Evolutionary conservation across 106 monocot genomes (phyloP).

Genomic region (Cymbidium sinense): DNA sequence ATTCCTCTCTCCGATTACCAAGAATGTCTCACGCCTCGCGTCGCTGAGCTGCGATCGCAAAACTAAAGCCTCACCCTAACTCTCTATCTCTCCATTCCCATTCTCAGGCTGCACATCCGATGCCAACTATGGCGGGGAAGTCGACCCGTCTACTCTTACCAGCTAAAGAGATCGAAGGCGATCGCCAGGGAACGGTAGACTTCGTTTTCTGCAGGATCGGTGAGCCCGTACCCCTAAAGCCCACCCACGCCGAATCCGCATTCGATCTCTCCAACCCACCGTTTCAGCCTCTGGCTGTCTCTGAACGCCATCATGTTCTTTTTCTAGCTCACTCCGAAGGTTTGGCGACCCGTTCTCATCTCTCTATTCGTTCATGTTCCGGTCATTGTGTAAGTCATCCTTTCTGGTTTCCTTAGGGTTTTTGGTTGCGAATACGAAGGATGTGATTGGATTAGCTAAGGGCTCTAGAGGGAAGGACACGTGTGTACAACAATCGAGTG

Average conservation of each 20-base stretch:
- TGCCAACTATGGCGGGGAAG: not conserved
- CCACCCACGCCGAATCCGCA: constrained; percentile 27
- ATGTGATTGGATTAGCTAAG: constrained; percentile 53
- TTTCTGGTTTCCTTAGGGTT: constrained; percentile 51
- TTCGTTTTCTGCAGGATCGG: constrained; percentile 74
- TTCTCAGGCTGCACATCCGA: not conserved
- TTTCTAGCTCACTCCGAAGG: constrained; percentile 71
- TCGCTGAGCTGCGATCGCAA: too few relatives aligned
- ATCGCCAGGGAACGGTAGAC: constrained; percentile 42
- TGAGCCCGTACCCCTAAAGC: constrained; percentile 53
- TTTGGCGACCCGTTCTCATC: not conserved
- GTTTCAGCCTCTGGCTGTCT: constrained; percentile 50
- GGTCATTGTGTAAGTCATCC: not conserved
- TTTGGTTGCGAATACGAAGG: constrained; percentile 63
- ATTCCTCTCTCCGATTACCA: too few relatives aligned
- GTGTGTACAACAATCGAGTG: constrained; percentile 31
- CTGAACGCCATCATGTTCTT: constrained; percentile 38
- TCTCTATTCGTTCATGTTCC: not conserved
- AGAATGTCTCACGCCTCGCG: too few relatives aligned
- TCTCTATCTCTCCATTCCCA: not conserved
- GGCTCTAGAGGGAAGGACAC: constrained; percentile 34
- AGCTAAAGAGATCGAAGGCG: constrained; percentile 64
- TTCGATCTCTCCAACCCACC: constrained; percentile 65
- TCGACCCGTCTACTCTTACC: constrained; percentile 9
- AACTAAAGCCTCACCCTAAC: too few relatives aligned